Base-by-base conservation (phyloP, 2,329 filamentous ascomycete species). In the Ophiostoma sp. region DNA sequence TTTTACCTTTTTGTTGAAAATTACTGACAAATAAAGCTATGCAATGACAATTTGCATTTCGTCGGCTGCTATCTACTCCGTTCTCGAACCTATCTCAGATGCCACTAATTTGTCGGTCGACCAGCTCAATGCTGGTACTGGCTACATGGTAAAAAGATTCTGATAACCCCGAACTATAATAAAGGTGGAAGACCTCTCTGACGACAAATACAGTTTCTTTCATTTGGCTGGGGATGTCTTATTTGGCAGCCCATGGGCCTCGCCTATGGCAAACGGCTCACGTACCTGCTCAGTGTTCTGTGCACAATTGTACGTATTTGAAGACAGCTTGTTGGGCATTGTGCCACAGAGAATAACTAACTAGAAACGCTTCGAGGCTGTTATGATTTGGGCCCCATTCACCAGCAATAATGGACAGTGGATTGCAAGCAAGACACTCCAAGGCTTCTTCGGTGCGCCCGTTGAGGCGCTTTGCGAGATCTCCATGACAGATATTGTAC, bases 351-450 rank as follows among this genome's bases (percentile, higher is more conserved):
- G 5, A 12, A 48, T 15, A 12, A 48, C 45, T 48, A 12, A 48
- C 45, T 7, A 48, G 15, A 15, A 15, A 12, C 11, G 3, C 3
- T 12, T 63, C 1, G 9, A 63, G 59, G 59, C 31, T 3, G 55
- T 59, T 11, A 59, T 59, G 55, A 59, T 59, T 17, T 59, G 55
- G 55, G 55, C 55, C 1, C 55, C 55, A 3, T 59, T 59, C 9
- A 59, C 55, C 25, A 59, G 25, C 25, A 59, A 59, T 11, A 59
- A 59, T 11, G 55, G 55, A 6, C 55, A 59, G 55, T 59, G 55
- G 55, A 59, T 59, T 59, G 55, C 55, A 11, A 59, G 55, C 55
- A 59, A 59, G 25, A 59, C 55, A 22, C 55, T 59, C 55, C 55
- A 59, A 25, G 55, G 55, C 55, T 59, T 59, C 11, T 59, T 59